Evolutionary conservation across 805 yeast species (phyloP).

Genomic region (Kodamaea neixiangensis): DNA sequence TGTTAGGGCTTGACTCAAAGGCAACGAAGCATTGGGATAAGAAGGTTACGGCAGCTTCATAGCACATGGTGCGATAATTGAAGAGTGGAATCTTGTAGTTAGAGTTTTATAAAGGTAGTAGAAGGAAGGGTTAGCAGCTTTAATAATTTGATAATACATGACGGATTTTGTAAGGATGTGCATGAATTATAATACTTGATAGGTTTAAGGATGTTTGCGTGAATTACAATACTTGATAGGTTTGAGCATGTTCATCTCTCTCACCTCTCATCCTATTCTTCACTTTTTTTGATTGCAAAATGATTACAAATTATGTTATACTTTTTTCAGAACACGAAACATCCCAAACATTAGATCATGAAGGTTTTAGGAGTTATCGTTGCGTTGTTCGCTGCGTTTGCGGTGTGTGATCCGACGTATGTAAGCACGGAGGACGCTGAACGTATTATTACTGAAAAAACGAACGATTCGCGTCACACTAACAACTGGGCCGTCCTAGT

Average conservation of each 20-base stretch:
- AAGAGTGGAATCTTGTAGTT: no score
- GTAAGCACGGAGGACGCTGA: conserved; percentile 23
- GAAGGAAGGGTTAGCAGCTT: no score
- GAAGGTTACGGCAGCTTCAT: no score
- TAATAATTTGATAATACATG: no score
- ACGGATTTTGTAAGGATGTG: no score
- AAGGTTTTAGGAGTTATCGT: not conserved
- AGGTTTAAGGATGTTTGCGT: no score
- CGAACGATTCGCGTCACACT: conserved; percentile 51
- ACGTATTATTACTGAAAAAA: conserved; percentile 17
- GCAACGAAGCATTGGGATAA: not conserved
- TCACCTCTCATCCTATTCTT: no score
- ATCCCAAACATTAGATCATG: not conserved
- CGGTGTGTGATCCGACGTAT: conserved; percentile 13
- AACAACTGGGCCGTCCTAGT: conserved; percentile 86
- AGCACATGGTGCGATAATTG: no score
- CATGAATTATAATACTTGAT: no score
- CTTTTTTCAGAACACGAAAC: conserved; percentile 2
- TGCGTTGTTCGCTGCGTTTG: conserved; percentile 9
- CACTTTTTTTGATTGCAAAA: not conserved
- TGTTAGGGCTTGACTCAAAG: conserved; percentile 2
- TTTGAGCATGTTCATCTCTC: no score
- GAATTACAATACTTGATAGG: no score
- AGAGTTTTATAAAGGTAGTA: no score
- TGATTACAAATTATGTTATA: not conserved